Conservation (phyloP, 352 stramenopile genomes). For the Globisporangium polare region DNA sequence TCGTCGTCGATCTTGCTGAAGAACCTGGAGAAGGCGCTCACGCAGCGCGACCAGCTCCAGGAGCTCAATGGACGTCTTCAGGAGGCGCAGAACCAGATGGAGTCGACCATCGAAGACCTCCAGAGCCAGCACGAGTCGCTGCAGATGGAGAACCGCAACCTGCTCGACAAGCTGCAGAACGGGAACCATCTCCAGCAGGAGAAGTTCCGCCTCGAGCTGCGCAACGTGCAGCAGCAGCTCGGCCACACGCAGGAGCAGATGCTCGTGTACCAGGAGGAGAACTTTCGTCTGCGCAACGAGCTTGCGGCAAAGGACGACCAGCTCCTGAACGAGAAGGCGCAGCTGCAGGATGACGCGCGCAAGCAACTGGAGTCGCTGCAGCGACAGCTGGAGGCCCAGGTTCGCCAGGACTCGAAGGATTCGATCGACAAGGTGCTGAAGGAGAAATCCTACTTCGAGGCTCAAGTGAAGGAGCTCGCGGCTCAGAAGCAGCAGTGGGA, state of each 20-base stretch:
- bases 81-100: slow-evolving; percentile 44
- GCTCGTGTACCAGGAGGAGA: slow-evolving; percentile 68
- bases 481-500: slow-evolving; percentile 49
- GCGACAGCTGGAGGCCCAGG: slow-evolving; percentile 50
- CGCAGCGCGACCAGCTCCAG: slow-evolving; percentile 62
- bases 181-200: slow-evolving; percentile 66
- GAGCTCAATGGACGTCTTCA: slow-evolving; percentile 46
- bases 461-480: slow-evolving; percentile 39
- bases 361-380: slow-evolving; percentile 58
- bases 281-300: slow-evolving; percentile 49
- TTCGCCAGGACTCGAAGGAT: slow-evolving; percentile 55
- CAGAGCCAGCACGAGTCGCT: slow-evolving; percentile 56
- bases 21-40: slow-evolving; percentile 68
- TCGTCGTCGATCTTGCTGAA: slow-evolving; percentile 51
- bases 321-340: slow-evolving; percentile 46
- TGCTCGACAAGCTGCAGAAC: slow-evolving; percentile 68
- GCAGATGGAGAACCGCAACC: slow-evolving; percentile 59
- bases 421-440: slow-evolving; percentile 34
- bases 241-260: slow-evolving; percentile 65
- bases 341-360: slow-evolving; percentile 50
- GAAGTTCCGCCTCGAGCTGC: slow-evolving; percentile 63
- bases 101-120: slow-evolving; percentile 54
- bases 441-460: slow-evolving; percentile 41
- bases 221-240: slow-evolving; percentile 56
- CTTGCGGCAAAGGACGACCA: slow-evolving; percentile 59